A percentile compares a stretch with the other conserved stretches of the same genome.
These are phyloP conservation scores for Dactylellina haptotyla DNA, from an alignment of 2,329 filamentous ascomycete species.

Conservation along the genomic window DNA sequence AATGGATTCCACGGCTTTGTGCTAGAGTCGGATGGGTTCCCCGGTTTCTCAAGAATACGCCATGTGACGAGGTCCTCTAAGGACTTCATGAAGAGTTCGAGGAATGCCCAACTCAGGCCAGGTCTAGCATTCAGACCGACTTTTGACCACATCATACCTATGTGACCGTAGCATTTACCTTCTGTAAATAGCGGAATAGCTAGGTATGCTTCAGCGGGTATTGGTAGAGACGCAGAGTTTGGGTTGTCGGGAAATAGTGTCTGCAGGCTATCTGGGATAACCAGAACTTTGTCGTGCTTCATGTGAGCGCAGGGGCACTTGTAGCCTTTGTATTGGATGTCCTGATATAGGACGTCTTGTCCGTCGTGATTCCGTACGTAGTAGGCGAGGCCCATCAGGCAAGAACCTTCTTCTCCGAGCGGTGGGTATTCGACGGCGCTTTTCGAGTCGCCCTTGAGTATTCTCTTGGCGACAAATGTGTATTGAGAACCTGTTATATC, in stretches of 20 bases:
- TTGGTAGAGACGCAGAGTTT: constrained; percentile 67
- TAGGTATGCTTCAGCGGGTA: constrained; percentile 73
- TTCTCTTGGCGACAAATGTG: constrained; percentile 74
- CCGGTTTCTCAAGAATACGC: constrained; percentile 67
- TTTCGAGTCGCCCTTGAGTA: constrained; percentile 70
- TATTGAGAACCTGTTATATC: constrained; percentile 73
- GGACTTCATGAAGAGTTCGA: constrained; percentile 75
- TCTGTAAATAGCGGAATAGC: constrained; percentile 73
- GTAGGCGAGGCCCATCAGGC: constrained; percentile 73
- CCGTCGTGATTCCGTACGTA: constrained; percentile 72
- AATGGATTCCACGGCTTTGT: constrained; percentile 57
- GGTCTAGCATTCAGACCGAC: constrained; percentile 68
- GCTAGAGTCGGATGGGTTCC: constrained; percentile 57
- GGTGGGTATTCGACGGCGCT: constrained; percentile 71
- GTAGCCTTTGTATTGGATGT: constrained; percentile 73
- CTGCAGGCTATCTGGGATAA: constrained; percentile 72
- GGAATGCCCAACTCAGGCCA: constrained; percentile 72
- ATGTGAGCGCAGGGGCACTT: constrained; percentile 74
- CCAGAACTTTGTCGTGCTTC: constrained; percentile 76
- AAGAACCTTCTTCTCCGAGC: constrained; percentile 70
- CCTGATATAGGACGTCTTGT: constrained; percentile 67
- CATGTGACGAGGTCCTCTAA: constrained; percentile 74
- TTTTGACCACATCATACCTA: constrained; percentile 76
- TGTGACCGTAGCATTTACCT: constrained; percentile 74
- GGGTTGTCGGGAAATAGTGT: constrained; percentile 71